Evolutionary conservation across 495 filamentous ascomycete genomes (phyloP), one percentile per base, ranked within the genome.

Genomic region (Penicillium dipodomyicola): DNA sequence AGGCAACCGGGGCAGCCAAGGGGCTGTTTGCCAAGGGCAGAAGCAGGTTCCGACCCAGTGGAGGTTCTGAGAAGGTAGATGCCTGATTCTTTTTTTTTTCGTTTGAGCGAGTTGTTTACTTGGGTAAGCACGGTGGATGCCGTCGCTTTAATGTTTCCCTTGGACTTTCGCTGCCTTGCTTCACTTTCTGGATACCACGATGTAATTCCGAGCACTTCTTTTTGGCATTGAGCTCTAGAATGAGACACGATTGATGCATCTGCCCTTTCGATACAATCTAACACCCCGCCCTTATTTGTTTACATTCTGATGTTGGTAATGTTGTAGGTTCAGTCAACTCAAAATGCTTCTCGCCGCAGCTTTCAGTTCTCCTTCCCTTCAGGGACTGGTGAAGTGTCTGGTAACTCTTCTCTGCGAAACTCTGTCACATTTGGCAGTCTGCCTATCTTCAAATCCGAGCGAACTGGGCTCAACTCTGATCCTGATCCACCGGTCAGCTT

Each of bases 11-110:
- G 62, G 87, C 89, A 22, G 90, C 91, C 12, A 95, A 94, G 73
- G 91, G 90, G 30, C 68, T 96, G 49, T 86, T 96, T 69, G 88
- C 85, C 56, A 94, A 93, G 67, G 91, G 92, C 37, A 88, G 86
- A 71, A 94, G 81, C 71, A 92, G 88, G 69, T 83, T 94, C 66
- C 82, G 84, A 58, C 78, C 78, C 25, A 58, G 65, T 39, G 86
- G 86, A 61, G 75, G 74, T 27, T 65, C 65, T 48, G 88, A 92
- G 65, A 94, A 93, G 88, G 90, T 90, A 85, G 88, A 90, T 82
- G 69, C 74, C 74, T 80, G 60, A 82, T 79, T 23, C 74, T 80
- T 73, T 67, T 76, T 73, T 42, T 59, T 54, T 52, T 23, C 39
- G 17, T 49, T 20, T 41, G 23, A 39, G 37, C 48, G 43, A 45